phyloP scores from a whole-genome alignment of 2,329 filamentous ascomycete genomes.

The Conoideocrella luteorostrata region DNA sequence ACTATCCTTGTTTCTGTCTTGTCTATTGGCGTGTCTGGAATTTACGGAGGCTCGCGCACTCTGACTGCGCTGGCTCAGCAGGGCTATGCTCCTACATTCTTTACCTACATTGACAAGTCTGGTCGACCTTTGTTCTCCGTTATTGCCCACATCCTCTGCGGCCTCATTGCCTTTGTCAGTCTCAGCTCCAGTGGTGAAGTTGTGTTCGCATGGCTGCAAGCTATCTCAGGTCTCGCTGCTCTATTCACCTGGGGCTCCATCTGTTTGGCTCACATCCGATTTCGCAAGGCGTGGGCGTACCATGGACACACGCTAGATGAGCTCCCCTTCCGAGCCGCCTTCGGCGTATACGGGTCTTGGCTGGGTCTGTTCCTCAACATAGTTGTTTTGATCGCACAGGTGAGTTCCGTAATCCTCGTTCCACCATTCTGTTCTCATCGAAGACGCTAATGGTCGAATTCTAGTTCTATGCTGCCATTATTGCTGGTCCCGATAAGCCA shows the following conservation, averaged over 20 bases:
- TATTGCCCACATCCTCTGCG: constrained; percentile 38
- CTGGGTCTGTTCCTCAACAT: constrained; percentile 53
- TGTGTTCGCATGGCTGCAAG: constrained; percentile 57
- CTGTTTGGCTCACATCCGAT: constrained; percentile 58
- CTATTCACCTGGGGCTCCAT: constrained; percentile 62
- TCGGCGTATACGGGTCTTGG: constrained; percentile 58
- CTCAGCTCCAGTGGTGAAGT: constrained; percentile 34
- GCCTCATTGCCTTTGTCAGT: constrained; percentile 38
- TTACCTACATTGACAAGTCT: constrained; percentile 51
- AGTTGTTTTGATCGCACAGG: constrained; percentile 50
- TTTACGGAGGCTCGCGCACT: constrained; percentile 54
- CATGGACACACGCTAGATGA: constrained; percentile 58
- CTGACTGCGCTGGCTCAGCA: constrained; percentile 53
- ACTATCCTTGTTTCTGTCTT: constrained; percentile 53
- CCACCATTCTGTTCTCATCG: not conserved
- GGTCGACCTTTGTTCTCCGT: constrained; percentile 50
- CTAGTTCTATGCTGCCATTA: constrained; percentile 45
- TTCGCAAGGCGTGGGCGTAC: constrained; percentile 51
- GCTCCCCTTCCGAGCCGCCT: constrained; percentile 55
- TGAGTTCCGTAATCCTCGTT: constrained; percentile 20
- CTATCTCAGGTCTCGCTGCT: constrained; percentile 54
- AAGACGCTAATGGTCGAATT: not conserved
- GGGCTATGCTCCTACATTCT: constrained; percentile 50
- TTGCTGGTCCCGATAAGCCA: constrained; percentile 21
- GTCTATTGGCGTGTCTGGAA: constrained; percentile 51